These are phyloP conservation scores for Plantago lanceolata DNA, from an alignment of 305 asterid species.

Conservation along the genomic window DNA sequence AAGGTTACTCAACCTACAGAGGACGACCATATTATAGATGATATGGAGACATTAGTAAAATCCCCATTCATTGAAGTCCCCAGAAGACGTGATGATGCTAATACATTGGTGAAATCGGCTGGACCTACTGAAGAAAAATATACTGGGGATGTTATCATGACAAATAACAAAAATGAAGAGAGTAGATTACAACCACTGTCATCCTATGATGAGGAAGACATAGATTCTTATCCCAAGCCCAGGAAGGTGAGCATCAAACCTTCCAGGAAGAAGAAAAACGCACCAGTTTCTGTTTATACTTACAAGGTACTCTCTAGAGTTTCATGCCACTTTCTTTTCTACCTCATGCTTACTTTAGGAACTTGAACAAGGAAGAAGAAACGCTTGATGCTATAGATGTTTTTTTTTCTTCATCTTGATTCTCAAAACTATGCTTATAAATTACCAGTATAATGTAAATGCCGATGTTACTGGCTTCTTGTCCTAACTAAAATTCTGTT, in stretches of 20 bases:
- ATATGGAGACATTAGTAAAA: slow-evolving; percentile 37
- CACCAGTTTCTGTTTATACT: slow-evolving; percentile 56
- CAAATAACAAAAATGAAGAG: slow-evolving; percentile 23
- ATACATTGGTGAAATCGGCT: slow-evolving; percentile 24
- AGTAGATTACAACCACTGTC: slow-evolving; percentile 25
- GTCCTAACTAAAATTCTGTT: neutral
- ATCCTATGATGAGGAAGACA: slow-evolving; percentile 37
- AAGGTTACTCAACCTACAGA: slow-evolving; percentile 30
- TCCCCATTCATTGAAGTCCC: slow-evolving; percentile 50
- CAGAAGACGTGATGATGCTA: slow-evolving; percentile 35
- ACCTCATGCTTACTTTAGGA: slow-evolving; percentile 6
- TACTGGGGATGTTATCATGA: slow-evolving; percentile 27
- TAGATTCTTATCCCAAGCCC: slow-evolving; percentile 34
- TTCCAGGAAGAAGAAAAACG: slow-evolving; percentile 37
- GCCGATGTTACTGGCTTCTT: neutral
- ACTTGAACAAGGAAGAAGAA: neutral
- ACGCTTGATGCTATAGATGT: too few relatives aligned
- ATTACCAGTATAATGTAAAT: neutral
- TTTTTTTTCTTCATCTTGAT: neutral
- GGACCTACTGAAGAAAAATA: slow-evolving; percentile 28
- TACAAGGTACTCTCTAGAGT: slow-evolving; percentile 51
- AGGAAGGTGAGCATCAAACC: slow-evolving; percentile 38
- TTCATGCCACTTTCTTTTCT: slow-evolving; percentile 2
- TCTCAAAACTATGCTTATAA: neutral
- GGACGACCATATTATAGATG: slow-evolving; percentile 35